Evolutionary conservation across 106 monocot genomes (phyloP).

Genomic region (Phalaenopsis equestris): DNA sequence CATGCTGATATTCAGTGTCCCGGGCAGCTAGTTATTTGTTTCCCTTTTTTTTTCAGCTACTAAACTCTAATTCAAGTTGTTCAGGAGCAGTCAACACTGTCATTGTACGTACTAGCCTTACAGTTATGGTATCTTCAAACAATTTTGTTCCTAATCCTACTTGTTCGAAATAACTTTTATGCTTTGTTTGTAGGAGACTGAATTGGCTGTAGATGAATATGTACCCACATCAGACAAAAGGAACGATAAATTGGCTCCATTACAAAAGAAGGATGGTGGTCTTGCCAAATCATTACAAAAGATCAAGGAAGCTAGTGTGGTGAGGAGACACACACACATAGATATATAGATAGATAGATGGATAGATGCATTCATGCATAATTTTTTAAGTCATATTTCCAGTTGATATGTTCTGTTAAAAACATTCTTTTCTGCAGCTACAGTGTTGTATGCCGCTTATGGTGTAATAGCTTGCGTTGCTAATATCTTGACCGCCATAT

Average conservation of each 20-base stretch:
- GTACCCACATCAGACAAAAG: conserved; percentile 12
- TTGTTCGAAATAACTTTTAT: background rate
- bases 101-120: background rate
- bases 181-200: conserved; percentile 36
- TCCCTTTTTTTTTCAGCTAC: background rate
- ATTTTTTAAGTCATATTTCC: background rate
- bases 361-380: too few relatives aligned
- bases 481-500: background rate
- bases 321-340: conserved; percentile 17
- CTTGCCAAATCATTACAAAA: conserved; percentile 77
- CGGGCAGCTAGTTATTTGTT: background rate
- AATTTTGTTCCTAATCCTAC: background rate
- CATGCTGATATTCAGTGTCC: background rate
- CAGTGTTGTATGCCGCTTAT: background rate
- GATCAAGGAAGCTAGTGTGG: conserved; percentile 82
- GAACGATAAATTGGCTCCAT: conserved; percentile 19
- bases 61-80: background rate
- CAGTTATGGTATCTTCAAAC: background rate
- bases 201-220: conserved; percentile 21
- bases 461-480: background rate
- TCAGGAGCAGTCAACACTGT: background rate
- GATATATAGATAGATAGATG: background rate
- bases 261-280: conserved; percentile 46
- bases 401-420: background rate
- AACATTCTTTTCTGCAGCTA: background rate